Conservation (phyloP, 169 alveolate species). For the Plasmodium reichenowi region DNA sequence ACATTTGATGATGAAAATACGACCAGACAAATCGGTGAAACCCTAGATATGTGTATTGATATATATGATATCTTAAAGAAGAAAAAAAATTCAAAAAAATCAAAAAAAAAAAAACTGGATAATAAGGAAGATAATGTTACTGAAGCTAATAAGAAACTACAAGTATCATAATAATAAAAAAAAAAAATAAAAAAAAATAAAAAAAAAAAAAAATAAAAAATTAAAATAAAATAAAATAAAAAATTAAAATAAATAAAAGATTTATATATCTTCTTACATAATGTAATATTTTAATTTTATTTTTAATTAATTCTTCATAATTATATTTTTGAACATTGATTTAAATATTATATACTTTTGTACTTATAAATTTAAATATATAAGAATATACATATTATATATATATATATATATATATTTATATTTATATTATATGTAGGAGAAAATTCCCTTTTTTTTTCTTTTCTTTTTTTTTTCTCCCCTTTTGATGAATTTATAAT, state of each 20-base stretch:
- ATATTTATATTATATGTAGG: too few species aligned
- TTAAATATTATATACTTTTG: too few species aligned
- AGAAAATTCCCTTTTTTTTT: too few species aligned
- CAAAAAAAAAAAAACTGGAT: conserved; percentile 23
- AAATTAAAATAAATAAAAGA: too few species aligned
- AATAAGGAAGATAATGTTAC: conserved; percentile 10
- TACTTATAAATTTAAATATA: too few species aligned
- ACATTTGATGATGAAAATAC: conserved; percentile 72
- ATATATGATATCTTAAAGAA: conserved; percentile 25
- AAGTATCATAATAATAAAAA: conserved; percentile 15
- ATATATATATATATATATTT: too few species aligned
- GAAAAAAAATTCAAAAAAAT: conserved; percentile 15
- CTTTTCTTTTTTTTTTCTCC: too few species aligned
- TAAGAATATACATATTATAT: too few species aligned
- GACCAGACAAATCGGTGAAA: conserved; percentile 64
- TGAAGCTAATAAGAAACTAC: conserved; percentile 35
- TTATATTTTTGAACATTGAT: not conserved
- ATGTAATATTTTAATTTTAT: not conserved
- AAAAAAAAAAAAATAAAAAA: not conserved
- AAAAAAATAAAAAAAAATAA: not conserved
- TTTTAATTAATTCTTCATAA: not conserved
- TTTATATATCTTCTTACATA: not conserved
- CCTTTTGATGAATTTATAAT: too few species aligned
- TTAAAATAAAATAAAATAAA: not conserved
- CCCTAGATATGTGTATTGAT: conserved; percentile 65